phyloP scores from a whole-genome alignment of 805 yeast species.

The Nematodospora valgi region DNA sequence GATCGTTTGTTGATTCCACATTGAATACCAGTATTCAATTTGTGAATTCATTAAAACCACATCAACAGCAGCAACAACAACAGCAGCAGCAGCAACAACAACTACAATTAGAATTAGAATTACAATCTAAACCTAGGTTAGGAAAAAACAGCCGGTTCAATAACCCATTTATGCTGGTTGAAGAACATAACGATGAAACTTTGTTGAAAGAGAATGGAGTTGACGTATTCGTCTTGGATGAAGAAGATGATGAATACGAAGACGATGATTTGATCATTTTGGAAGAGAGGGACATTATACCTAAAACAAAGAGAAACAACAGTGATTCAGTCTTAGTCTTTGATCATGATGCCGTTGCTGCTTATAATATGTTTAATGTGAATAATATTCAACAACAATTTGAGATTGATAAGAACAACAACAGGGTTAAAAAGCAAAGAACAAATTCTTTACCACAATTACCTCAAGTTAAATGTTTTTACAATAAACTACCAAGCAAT shows the following conservation, averaged over 20 bases:
- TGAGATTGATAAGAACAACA: neutral
- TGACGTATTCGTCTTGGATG: slow-evolving; percentile 5
- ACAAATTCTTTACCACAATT: slow-evolving; percentile 43
- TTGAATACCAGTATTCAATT: slow-evolving; percentile 3
- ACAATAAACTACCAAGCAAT: slow-evolving; percentile 35
- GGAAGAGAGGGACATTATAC: slow-evolving; percentile 29
- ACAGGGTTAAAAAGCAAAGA: slow-evolving; percentile 31
- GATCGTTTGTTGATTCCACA: slow-evolving; percentile 1
- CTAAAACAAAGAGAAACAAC: slow-evolving; percentile 23
- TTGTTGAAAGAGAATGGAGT: neutral
- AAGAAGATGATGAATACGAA: slow-evolving; percentile 16
- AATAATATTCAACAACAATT: slow-evolving; percentile 17
- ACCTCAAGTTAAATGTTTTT: slow-evolving; percentile 42
- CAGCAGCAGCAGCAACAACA: slow-evolving; percentile 1
- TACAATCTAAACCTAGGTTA: neutral
- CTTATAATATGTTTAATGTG: slow-evolving; percentile 43
- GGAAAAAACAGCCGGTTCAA: slow-evolving; percentile 2
- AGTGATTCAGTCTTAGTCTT: slow-evolving; percentile 34
- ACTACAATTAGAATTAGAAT: neutral
- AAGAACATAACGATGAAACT: slow-evolving; percentile 6
- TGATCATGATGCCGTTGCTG: slow-evolving; percentile 38
- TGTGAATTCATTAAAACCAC: slow-evolving; percentile 1
- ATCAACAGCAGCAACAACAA: slow-evolving; percentile 4
- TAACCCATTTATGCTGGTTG: slow-evolving; percentile 9
- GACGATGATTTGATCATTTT: slow-evolving; percentile 35